These are phyloP conservation scores for Carex arenaria DNA, from an alignment of 202 grass and related monocot species.

Conservation along the genomic window DNA sequence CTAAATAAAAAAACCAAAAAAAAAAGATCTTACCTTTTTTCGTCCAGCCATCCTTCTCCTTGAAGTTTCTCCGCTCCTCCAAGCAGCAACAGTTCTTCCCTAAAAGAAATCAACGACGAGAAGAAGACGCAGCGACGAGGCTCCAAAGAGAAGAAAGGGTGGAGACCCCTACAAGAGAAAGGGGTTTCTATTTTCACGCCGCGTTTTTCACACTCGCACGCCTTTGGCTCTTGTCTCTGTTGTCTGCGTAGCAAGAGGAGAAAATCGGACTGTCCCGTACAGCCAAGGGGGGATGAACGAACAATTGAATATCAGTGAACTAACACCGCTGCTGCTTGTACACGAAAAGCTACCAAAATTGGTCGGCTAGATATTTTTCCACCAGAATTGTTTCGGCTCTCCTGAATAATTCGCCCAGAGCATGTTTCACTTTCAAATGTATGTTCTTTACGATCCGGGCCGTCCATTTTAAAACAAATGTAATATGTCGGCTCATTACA, in stretches of 20 bases:
- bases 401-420: background rate
- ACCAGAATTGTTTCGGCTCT: too few species aligned
- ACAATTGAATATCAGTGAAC: background rate
- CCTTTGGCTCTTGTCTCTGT: background rate
- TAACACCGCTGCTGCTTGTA: background rate
- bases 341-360: background rate
- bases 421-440: too few species aligned
- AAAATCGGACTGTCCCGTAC: conserved; percentile 5
- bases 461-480: too few species aligned
- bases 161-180: background rate
- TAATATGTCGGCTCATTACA: too few species aligned
- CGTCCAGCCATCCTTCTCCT: conserved; percentile 3
- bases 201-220: background rate
- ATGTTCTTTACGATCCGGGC: too few species aligned
- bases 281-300: conserved; percentile 4
- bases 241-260: background rate
- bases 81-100: background rate
- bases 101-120: background rate
- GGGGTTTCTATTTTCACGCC: conserved; percentile 7
- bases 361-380: background rate
- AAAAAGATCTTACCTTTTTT: conserved; percentile 28
- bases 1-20: background rate
- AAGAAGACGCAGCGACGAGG: background rate
- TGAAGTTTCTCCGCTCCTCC: background rate
- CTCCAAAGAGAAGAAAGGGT: background rate